These are phyloP conservation scores for Kodamaea plutei DNA, from an alignment of 1,139 yeast genomes.

Conservation along the genomic window DNA sequence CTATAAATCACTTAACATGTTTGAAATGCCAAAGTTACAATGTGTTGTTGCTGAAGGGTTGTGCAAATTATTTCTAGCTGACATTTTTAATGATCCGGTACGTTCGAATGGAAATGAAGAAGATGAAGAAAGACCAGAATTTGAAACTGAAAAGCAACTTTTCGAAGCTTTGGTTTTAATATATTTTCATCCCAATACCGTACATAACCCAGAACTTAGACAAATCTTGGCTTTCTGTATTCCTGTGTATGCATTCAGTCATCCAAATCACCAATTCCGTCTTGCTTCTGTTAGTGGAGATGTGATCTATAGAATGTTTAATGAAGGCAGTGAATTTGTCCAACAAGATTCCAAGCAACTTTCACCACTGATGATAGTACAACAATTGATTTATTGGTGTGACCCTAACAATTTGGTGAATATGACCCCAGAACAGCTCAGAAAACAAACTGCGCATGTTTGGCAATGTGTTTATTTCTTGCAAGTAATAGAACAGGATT, in stretches of 20 bases:
- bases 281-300: conserved; percentile 65
- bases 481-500: conserved; percentile 47
- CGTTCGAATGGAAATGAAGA: conserved; percentile 11
- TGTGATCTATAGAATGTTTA: conserved; percentile 55
- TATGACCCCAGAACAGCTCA: conserved; percentile 35
- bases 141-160: conserved; percentile 37
- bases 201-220: conserved; percentile 60
- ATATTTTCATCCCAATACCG: conserved; percentile 68
- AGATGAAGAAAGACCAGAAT: conserved; percentile 19
- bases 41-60: conserved; percentile 84
- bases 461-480: conserved; percentile 57
- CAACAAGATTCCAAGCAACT: conserved; percentile 26
- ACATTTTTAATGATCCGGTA: conserved; percentile 52
- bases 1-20: conserved; percentile 58
- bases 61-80: conserved; percentile 78
- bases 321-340: conserved; percentile 32
- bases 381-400: conserved; percentile 81
- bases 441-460: conserved; percentile 49
- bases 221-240: conserved; percentile 86
- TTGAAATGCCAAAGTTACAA: conserved; percentile 62
- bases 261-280: conserved; percentile 64
- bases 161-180: conserved; percentile 69
- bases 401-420: conserved; percentile 72
- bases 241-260: conserved; percentile 87
- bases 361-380: conserved; percentile 59